Percentiles rank a stretch among this genome's conserved stretches.
These are phyloP conservation scores for Bryum argenteum DNA, from an alignment of 225 moss, liverwort and hornwort species.

Conservation along the genomic window DNA sequence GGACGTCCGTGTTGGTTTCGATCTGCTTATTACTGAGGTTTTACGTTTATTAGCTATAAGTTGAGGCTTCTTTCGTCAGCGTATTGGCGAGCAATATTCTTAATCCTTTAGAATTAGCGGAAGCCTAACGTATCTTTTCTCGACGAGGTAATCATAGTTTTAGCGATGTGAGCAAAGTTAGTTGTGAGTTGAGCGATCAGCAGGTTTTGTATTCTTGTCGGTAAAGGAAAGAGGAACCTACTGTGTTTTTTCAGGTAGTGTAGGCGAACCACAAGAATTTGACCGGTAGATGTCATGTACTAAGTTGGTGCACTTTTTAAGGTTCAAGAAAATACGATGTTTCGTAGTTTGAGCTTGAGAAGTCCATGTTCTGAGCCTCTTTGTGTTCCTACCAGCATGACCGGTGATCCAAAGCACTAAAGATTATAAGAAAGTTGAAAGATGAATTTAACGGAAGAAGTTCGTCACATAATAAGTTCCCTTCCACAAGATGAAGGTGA, in stretches of 20 bases:
- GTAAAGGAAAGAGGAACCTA: neutral
- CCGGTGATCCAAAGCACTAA: constrained; percentile 17
- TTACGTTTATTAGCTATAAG: neutral
- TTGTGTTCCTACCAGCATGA: constrained; percentile 31
- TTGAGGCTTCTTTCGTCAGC: neutral
- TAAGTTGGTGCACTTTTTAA: neutral
- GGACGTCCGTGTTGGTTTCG: neutral
- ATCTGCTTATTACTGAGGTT: constrained; percentile 9
- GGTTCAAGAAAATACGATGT: no score
- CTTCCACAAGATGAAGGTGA: constrained; percentile 30
- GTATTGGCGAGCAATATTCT: neutral
- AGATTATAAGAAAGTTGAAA: constrained; percentile 29
- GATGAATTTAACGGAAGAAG: constrained; percentile 44
- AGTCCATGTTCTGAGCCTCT: neutral
- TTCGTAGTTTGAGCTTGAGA: constrained; percentile 7
- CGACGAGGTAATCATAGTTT: neutral
- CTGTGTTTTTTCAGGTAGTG: neutral
- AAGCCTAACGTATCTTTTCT: neutral
- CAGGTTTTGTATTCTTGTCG: neutral
- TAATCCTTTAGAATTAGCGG: neutral
- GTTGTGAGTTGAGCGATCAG: neutral
- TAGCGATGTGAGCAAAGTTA: neutral
- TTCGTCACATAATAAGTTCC: constrained; percentile 29
- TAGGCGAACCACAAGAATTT: neutral
- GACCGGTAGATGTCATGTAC: neutral